Percentiles rank a stretch among this genome's conserved stretches.
Evolutionary conservation across 495 filamentous ascomycete species (phyloP).

Genomic region (Filosporella fistucella): DNA sequence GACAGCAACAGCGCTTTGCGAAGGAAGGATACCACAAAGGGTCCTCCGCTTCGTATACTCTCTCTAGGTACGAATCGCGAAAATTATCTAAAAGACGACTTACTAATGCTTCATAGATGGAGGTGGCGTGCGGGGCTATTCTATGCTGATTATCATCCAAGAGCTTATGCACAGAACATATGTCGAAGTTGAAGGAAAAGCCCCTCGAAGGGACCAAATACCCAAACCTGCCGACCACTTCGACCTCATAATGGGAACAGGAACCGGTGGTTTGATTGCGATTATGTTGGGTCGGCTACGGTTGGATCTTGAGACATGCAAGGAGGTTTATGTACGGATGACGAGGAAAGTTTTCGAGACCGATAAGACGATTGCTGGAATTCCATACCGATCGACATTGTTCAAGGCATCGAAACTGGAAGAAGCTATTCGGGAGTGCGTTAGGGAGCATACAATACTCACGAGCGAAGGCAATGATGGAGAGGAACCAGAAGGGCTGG

Average conservation of each 20-base stretch:
- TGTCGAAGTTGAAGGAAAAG: slow-evolving; percentile 77
- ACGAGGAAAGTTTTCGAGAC: slow-evolving; percentile 94
- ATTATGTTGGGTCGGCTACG: slow-evolving; percentile 93
- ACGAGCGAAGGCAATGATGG: slow-evolving; percentile 77
- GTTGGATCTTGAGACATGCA: slow-evolving; percentile 91
- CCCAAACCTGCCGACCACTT: slow-evolving; percentile 98
- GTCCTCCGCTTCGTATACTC: slow-evolving; percentile 84
- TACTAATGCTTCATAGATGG: slow-evolving; percentile 52
- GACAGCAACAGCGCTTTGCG: slow-evolving; percentile 34
- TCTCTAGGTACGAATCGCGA: slow-evolving; percentile 68
- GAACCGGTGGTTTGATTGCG: slow-evolving; percentile 92
- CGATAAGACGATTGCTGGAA: slow-evolving; percentile 93
- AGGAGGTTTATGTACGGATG: slow-evolving; percentile 91
- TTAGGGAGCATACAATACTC: slow-evolving; percentile 77
- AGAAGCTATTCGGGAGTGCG: slow-evolving; percentile 87
- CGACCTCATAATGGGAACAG: slow-evolving; percentile 91
- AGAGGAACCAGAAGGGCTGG: slow-evolving; percentile 17
- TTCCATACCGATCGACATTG: slow-evolving; percentile 86
- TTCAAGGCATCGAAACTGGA: slow-evolving; percentile 97
- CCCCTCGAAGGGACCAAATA: slow-evolving; percentile 79
- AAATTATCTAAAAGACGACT: not conserved
- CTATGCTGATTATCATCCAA: slow-evolving; percentile 91
- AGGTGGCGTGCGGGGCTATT: slow-evolving; percentile 94
- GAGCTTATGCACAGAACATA: slow-evolving; percentile 94
- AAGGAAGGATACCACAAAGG: slow-evolving; percentile 91